A percentile compares a stretch with the other conserved stretches of the same genome.
Evolutionary conservation across 495 filamentous ascomycete species (phyloP).

Genomic region (Haplographium delicatum): DNA sequence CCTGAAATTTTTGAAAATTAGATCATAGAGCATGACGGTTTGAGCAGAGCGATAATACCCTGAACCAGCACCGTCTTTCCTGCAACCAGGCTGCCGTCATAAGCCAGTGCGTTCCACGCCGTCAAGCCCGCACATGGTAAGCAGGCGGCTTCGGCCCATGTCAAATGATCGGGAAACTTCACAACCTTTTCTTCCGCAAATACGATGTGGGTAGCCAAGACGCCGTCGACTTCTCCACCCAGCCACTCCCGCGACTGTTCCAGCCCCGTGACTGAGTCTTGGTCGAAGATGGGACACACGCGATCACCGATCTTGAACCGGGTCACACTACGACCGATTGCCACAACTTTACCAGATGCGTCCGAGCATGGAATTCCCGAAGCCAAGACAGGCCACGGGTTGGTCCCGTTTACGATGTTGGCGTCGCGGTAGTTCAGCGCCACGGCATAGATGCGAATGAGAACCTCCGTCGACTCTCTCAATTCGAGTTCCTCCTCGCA

Average conservation of each 20-base stretch:
- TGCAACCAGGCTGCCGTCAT: slow-evolving; percentile 30
- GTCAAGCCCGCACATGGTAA: slow-evolving; percentile 35
- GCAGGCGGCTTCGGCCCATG: slow-evolving; percentile 27
- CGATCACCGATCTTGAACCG: neutral
- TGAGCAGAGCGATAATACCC: too few relatives aligned
- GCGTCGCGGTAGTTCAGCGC: slow-evolving; percentile 69
- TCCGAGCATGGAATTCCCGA: slow-evolving; percentile 20
- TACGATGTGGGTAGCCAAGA: slow-evolving; percentile 21
- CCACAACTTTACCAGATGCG: slow-evolving; percentile 17
- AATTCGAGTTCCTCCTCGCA: too few relatives aligned
- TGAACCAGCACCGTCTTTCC: slow-evolving; percentile 24
- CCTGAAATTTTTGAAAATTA: too few relatives aligned
- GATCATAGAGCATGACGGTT: too few relatives aligned
- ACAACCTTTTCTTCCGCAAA: slow-evolving; percentile 25
- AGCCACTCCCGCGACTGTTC: too few relatives aligned
- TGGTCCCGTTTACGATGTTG: slow-evolving; percentile 46
- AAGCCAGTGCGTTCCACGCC: slow-evolving; percentile 38
- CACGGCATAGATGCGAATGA: slow-evolving; percentile 47
- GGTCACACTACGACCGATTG: slow-evolving; percentile 4
- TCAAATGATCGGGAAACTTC: slow-evolving; percentile 26
- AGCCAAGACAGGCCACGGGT: neutral
- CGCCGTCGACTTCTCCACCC: slow-evolving; percentile 14
- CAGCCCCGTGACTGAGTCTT: neutral
- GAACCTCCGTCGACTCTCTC: too few relatives aligned
- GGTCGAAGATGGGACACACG: slow-evolving; percentile 3